A percentile compares a stretch with the other conserved stretches of the same genome.
phyloP scores from a whole-genome alignment of 306 rosid species.

The Quercus berberidifolia region DNA sequence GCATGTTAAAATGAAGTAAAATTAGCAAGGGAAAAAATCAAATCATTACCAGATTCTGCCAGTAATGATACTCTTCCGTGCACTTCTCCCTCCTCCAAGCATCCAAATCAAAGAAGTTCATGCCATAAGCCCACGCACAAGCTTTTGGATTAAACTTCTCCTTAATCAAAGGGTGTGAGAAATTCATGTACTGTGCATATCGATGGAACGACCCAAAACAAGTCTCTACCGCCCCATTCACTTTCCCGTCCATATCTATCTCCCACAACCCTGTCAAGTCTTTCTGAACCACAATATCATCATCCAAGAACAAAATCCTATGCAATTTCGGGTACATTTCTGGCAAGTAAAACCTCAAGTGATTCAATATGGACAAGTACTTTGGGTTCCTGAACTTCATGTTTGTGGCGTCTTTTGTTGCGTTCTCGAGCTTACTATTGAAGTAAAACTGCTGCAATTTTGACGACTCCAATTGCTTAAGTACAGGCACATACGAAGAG shows the following conservation, averaged over 20 bases:
- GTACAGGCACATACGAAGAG: conserved; percentile 78
- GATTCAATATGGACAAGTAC: conserved; percentile 74
- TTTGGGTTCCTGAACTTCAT: conserved; percentile 92
- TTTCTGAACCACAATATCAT: conserved; percentile 82
- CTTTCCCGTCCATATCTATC: conserved; percentile 87
- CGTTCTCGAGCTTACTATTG: conserved; percentile 84
- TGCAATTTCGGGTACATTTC: conserved; percentile 85
- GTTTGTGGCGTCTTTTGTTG: conserved; percentile 76
- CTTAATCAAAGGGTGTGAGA: conserved; percentile 83
- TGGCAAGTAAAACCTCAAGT: conserved; percentile 80
- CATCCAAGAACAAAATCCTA: conserved; percentile 70
- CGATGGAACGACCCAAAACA: conserved; percentile 87
- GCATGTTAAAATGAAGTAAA: not conserved
- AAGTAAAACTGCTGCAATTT: conserved; percentile 71
- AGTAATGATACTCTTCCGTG: conserved; percentile 83
- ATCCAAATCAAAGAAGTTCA: conserved; percentile 88
- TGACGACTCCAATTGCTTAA: conserved; percentile 69
- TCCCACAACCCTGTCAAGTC: conserved; percentile 83
- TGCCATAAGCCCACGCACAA: conserved; percentile 92
- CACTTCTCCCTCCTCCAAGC: conserved; percentile 87
- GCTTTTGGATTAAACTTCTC: conserved; percentile 75
- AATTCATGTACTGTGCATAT: conserved; percentile 85
- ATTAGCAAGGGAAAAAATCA: not conserved
- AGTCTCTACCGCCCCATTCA: conserved; percentile 89
- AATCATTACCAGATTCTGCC: conserved; percentile 77